Base-by-base conservation (phyloP, 2,329 filamentous ascomycete species). In the Botrytis medusae region DNA sequence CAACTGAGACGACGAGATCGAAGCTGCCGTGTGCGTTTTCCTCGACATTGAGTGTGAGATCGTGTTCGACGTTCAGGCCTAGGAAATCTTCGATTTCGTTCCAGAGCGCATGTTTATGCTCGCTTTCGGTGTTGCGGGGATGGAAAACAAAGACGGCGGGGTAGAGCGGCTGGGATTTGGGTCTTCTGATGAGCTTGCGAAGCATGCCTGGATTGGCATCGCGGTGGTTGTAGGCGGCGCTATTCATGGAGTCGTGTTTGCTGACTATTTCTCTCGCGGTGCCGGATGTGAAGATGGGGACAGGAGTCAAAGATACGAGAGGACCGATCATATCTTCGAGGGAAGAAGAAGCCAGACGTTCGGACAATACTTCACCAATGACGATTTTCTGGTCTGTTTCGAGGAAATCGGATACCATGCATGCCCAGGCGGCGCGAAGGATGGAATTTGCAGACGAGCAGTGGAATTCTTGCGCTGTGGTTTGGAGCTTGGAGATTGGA, bases 401-500 rank as follows among this genome's bases (percentile, higher is more conserved):
- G 8, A 69, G 67, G 14, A 59, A 69, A 29, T 69, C 67, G 3
- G 51, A 69, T 25, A 59, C 67, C 0, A 69, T 69, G 10, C 67
- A 69, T n/a, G 46, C 67, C 67, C 67, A 69, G 2, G 67, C 67
- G 2, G 67, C 34, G 29, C 67, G 34, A 20, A 69, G 67, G n/a
- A 69, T 59, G n/a, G 67, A 69, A 37, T 51, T 69, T 7, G 67
- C 67, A 42, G 67, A 69, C 22, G 48, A 69, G 48, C 51, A 69
- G 18, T 69, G 51, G 7, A 69, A 42, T 69, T 69, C 54, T 40
- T 59, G 67, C 40, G 67, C 67, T 59, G 34, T 29, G 8, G 16
- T 54, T 40, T 69, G 67, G 7, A 69, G 51, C 20, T 69, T 29
- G 25, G 51, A 29, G 29, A 54, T 69, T 22, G 46, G 20, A 14